These are phyloP conservation scores for Alternaria arborescens DNA, from an alignment of 2,329 filamentous ascomycete genomes.

Conservation along the genomic window DNA sequence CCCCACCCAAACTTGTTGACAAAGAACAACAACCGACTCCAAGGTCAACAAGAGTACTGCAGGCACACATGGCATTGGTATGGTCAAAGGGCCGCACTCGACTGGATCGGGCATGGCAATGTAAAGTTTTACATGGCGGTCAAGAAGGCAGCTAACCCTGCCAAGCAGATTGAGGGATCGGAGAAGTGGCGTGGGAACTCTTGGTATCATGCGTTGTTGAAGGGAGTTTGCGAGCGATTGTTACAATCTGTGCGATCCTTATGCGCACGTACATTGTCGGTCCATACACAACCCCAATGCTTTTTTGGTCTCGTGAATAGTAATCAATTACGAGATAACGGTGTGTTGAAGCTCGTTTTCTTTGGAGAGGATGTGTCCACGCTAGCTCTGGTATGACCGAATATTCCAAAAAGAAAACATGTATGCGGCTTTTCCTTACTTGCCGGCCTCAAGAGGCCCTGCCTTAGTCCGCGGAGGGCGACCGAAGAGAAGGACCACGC, in stretches of 20 bases:
- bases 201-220: slow-evolving; percentile 1
- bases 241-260: not conserved
- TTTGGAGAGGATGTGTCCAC: not conserved
- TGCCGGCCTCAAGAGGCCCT: not conserved
- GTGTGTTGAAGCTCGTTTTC: not conserved
- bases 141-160: not conserved
- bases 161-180: not conserved
- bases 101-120: not conserved
- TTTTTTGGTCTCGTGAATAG: not conserved
- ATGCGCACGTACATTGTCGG: not conserved
- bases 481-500: not conserved
- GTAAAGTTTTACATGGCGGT: not conserved
- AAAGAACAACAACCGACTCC: not conserved
- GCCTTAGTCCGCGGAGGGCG: not conserved
- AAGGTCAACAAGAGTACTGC: not conserved
- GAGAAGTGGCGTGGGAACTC: not conserved
- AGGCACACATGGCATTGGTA: not conserved
- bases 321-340: not conserved
- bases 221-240: not conserved
- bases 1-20: not conserved
- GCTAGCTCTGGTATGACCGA: not conserved
- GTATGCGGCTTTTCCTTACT: not conserved
- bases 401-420: not conserved
- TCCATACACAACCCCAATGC: not conserved
- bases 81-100: not conserved